Conservation (phyloP, 2,329 filamentous ascomycete genomes). For the Chrysoporthe cubensis region DNA sequence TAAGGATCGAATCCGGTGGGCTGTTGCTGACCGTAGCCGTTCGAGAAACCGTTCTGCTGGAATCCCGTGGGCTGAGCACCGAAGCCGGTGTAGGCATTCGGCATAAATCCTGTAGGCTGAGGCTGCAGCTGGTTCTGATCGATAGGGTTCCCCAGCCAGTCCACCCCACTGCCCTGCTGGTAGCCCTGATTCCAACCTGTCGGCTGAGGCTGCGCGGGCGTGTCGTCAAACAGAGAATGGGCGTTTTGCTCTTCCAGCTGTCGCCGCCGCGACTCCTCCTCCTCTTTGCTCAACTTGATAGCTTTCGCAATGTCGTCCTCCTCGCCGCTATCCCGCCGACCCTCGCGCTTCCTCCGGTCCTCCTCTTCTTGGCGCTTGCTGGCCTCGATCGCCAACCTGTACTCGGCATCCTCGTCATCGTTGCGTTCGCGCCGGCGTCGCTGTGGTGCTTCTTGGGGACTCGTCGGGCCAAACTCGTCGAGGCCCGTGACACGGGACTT, state of each 20-base stretch:
- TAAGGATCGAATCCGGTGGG: slow-evolving; percentile 74
- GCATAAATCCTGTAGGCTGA: slow-evolving; percentile 77
- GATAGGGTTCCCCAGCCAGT: slow-evolving; percentile 96
- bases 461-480: slow-evolving; percentile 71
- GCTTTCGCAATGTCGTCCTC: slow-evolving; percentile 94
- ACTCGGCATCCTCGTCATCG: slow-evolving; percentile 89
- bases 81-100: slow-evolving; percentile 60
- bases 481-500: slow-evolving; percentile 94
- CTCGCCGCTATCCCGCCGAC: slow-evolving; percentile 59
- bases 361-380: slow-evolving; percentile 96
- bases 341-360: slow-evolving; percentile 74
- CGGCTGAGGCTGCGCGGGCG: slow-evolving; percentile 69
- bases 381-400: slow-evolving; percentile 87
- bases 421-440: slow-evolving; percentile 55
- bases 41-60: slow-evolving; percentile 64
- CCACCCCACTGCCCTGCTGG: slow-evolving; percentile 93
- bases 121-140: slow-evolving; percentile 75
- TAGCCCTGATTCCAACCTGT: slow-evolving; percentile 97
- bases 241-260: slow-evolving; percentile 88
- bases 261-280: slow-evolving; percentile 85
- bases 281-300: slow-evolving; percentile 90
- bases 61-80: slow-evolving; percentile 55
- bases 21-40: slow-evolving; percentile 69
- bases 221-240: slow-evolving; percentile 86
- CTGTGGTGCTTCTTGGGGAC: slow-evolving; percentile 44